These are phyloP conservation scores for Microsporum ferrugineum DNA, from an alignment of 2,329 filamentous ascomycete genomes.

Conservation along the genomic window DNA sequence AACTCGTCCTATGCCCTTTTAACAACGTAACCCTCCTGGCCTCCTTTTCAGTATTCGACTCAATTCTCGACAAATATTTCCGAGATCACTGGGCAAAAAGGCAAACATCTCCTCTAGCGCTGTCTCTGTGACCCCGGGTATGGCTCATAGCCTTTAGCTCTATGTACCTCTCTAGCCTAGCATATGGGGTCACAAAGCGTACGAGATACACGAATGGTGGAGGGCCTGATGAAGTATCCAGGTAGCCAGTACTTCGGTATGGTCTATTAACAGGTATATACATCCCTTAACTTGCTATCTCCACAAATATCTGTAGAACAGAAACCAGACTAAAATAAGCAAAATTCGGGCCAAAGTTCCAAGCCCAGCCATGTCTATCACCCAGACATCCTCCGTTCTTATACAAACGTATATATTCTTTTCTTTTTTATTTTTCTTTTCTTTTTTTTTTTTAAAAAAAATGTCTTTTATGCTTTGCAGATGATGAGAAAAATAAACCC, in stretches of 20 bases:
- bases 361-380: conserved; percentile 1
- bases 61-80: background rate
- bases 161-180: background rate
- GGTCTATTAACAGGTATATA: background rate
- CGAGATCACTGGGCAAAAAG: background rate
- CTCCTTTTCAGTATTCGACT: background rate
- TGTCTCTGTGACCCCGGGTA: background rate
- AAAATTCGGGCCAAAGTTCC: background rate
- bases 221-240: background rate
- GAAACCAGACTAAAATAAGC: background rate
- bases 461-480: conserved; percentile 1
- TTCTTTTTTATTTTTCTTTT: background rate
- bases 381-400: background rate
- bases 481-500: conserved; percentile 3
- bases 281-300: background rate
- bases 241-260: conserved; percentile 1
- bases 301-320: background rate
- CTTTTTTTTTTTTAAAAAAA: background rate
- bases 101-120: background rate
- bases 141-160: conserved; percentile 1
- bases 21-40: background rate
- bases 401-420: background rate
- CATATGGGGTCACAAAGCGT: background rate
- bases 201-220: conserved; percentile 1
- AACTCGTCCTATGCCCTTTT: background rate